Evolutionary conservation across 2,329 filamentous ascomycete genomes (phyloP).

Genomic region (Acrocalymma vagum): DNA sequence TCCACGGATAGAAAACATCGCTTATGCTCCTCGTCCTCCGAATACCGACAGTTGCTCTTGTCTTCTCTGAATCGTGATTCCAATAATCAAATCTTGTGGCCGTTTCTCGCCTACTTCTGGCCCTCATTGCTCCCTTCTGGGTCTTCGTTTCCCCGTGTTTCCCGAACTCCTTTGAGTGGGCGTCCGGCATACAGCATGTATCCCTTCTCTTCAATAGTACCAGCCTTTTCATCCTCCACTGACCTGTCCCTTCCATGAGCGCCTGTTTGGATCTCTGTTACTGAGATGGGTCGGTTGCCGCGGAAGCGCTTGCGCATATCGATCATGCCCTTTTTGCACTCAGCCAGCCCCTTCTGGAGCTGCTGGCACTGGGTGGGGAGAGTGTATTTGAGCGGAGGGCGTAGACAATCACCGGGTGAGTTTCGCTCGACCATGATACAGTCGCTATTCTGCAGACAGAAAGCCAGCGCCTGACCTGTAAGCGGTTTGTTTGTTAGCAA

Average conservation of each 20-base stretch:
- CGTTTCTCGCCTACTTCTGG: no score
- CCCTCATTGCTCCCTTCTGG: no score
- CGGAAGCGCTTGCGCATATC: constrained; percentile 99
- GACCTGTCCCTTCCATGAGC: constrained; percentile 37
- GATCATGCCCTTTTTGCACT: constrained; percentile 95
- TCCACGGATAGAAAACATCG: no score
- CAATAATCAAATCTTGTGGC: no score
- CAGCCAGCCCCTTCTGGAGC: constrained; percentile 86
- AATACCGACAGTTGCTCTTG: no score
- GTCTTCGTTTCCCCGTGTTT: constrained; percentile 39
- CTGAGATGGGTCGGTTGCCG: constrained; percentile 83
- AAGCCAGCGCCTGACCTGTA: constrained; percentile 86
- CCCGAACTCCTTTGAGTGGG: constrained; percentile 37
- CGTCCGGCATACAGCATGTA: constrained; percentile 49
- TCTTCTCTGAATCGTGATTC: no score
- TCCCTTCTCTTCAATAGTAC: constrained; percentile 48
- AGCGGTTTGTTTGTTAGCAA: constrained; percentile 1
- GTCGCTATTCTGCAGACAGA: constrained; percentile 95
- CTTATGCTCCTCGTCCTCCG: no score
- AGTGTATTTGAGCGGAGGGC: constrained; percentile 79
- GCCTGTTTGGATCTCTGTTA: constrained; percentile 43
- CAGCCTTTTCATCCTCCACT: constrained; percentile 40
- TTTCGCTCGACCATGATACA: constrained; percentile 94
- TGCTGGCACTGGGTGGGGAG: constrained; percentile 91
- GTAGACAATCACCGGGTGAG: constrained; percentile 86